Base-by-base conservation (phyloP, 805 yeast genomes). In the Candida chauliodis region DNA sequence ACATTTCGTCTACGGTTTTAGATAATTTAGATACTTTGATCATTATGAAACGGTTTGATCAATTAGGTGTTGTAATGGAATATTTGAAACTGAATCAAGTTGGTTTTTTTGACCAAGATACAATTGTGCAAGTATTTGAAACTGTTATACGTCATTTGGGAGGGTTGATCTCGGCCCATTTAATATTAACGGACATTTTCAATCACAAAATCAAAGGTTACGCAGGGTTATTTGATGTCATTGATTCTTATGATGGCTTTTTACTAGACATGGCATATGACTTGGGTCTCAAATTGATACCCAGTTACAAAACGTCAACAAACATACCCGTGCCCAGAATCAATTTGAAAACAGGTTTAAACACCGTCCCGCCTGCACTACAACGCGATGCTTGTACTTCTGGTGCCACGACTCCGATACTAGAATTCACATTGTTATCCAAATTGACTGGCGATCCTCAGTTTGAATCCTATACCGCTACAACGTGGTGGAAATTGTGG, bases 71-170 rank as follows among this genome's bases (percentile, higher is more conserved):
- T 11, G 52, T 56, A 40, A 46, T 69, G 18, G 33, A 34, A 6
- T 66, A 56, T 41, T 53, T 69, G 39, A 43, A 57, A 32, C 13
- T n/a, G 5, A 49, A 71, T 16, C 64, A 74, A 26, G 66, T 76
- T 5, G 52, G 58, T 0, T 51, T 73, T 16, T 87, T 87, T 52
- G 71, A 77, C 27, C 69, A 77, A 27, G 78, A 86, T 43, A 73
- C 88, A 8, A 77, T 81, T 1, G 82, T 90, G 0, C 97, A 90
- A 53, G 95, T 90, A 1, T 90, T 90, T 57, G 98, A 90, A 57
- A 74, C 85, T 3, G 78, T 88, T 4, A 90, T 91, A 13, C 62
- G 98, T 27, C 76, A 86, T 1, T 53, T 90, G 18, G 98, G 98
- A 0, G 88, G 95, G 0, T 64, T 90, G 21, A 53, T 90, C 16